These are phyloP conservation scores for Fusarium nelsonii DNA, from an alignment of 2,329 filamentous ascomycete species.

Conservation along the genomic window DNA sequence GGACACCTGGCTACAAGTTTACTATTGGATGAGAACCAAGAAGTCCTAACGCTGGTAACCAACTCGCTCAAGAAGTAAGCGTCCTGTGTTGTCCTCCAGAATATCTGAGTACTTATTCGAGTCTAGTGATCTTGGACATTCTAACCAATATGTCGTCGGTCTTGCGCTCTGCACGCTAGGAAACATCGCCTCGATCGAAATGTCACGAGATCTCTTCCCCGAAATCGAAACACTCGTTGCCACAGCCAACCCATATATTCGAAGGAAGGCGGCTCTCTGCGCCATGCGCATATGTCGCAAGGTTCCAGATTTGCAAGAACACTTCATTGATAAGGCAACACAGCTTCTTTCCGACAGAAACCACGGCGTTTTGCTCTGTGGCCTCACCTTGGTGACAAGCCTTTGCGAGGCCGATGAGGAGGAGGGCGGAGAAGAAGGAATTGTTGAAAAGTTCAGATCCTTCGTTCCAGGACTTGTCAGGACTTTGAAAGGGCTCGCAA, in stretches of 20 bases:
- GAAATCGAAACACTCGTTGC: slow-evolving; percentile 94
- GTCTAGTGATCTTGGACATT: slow-evolving; percentile 89
- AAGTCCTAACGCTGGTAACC: slow-evolving; percentile 95
- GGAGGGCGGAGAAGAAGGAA: slow-evolving; percentile 88
- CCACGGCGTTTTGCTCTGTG: slow-evolving; percentile 93
- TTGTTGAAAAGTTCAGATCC: slow-evolving; percentile 90
- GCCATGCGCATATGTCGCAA: slow-evolving; percentile 99
- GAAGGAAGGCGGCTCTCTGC: slow-evolving; percentile 96
- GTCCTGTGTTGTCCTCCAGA: neutral
- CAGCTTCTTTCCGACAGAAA: slow-evolving; percentile 91
- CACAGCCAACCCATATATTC: slow-evolving; percentile 97
- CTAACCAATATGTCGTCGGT: slow-evolving; percentile 98
- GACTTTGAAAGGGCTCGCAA: slow-evolving; percentile 90
- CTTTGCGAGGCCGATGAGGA: slow-evolving; percentile 95
- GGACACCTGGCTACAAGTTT: slow-evolving; percentile 97
- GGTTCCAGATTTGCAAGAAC: slow-evolving; percentile 95
- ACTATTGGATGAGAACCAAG: slow-evolving; percentile 96
- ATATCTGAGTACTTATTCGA: slow-evolving; percentile 32
- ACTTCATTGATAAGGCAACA: slow-evolving; percentile 95
- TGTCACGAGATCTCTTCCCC: slow-evolving; percentile 96
- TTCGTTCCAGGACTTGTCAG: slow-evolving; percentile 88
- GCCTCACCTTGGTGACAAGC: slow-evolving; percentile 89
- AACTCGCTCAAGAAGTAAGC: slow-evolving; percentile 96
- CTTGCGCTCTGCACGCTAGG: slow-evolving; percentile 95
- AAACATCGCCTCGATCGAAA: slow-evolving; percentile 97